Evolutionary conservation across 2,329 filamentous ascomycete species (phyloP).

Genomic region (Pseudocercospora macadamiae): DNA sequence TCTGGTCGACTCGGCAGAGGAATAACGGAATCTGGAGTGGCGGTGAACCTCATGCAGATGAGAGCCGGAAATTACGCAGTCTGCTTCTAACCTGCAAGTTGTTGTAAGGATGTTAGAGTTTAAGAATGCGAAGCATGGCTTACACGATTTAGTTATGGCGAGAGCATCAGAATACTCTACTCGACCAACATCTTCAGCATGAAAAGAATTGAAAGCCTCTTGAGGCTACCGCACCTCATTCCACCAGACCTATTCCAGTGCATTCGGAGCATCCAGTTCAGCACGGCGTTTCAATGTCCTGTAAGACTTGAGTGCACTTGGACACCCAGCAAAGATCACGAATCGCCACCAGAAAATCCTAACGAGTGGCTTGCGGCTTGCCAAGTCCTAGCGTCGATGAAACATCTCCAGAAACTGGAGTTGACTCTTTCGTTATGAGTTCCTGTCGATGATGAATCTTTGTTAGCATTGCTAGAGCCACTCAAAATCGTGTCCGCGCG

Average conservation of each 20-base stretch:
- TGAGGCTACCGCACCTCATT: background rate
- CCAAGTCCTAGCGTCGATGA: background rate
- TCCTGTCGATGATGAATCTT: background rate
- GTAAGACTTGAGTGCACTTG: background rate
- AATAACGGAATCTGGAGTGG: background rate
- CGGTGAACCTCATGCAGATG: background rate
- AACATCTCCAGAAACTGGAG: background rate
- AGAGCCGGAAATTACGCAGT: background rate
- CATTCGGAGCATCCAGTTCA: background rate
- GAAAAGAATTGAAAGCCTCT: background rate
- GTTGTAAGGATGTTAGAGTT: background rate
- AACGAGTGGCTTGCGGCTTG: background rate
- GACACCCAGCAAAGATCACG: no score
- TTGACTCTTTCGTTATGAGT: background rate
- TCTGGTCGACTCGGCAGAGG: background rate
- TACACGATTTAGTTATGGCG: background rate
- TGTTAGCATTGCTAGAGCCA: background rate
- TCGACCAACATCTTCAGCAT: background rate
- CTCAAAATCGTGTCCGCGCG: background rate
- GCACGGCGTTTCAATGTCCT: slow-evolving; percentile 3
- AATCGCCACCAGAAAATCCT: background rate
- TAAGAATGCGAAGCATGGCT: background rate
- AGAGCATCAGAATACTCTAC: background rate
- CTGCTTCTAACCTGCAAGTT: slow-evolving; percentile 10
- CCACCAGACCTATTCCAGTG: background rate